Conservation (phyloP, 2,329 filamentous ascomycete genomes). For the Beauveria pseudobassiana region DNA sequence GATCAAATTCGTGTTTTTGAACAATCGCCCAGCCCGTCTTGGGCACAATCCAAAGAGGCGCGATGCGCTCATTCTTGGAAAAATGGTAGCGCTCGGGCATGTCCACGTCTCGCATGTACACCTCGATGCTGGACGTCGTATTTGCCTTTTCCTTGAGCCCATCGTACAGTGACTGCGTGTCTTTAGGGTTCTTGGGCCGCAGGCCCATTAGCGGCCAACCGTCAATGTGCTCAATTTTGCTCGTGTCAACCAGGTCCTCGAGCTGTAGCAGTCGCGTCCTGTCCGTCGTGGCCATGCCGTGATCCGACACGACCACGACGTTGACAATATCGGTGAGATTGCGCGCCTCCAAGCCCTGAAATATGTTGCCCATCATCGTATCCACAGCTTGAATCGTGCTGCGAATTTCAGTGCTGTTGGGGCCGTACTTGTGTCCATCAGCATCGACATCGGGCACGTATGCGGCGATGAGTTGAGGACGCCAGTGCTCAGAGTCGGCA, state of each 20-base stretch:
- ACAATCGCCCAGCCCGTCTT: constrained; percentile 91
- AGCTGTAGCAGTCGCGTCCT: constrained; percentile 74
- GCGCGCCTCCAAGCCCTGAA: constrained; percentile 67
- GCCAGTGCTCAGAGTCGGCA: constrained; percentile 42
- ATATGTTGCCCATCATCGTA: constrained; percentile 68
- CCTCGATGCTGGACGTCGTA: constrained; percentile 64
- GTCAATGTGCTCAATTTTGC: constrained; percentile 73
- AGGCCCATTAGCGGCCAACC: constrained; percentile 93
- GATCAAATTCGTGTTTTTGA: constrained; percentile 68
- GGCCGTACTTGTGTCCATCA: constrained; percentile 81
- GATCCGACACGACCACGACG: constrained; percentile 91
- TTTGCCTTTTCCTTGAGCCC: constrained; percentile 48
- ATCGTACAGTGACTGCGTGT: constrained; percentile 62
- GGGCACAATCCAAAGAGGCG: constrained; percentile 89
- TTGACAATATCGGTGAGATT: constrained; percentile 90
- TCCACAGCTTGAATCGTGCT: constrained; percentile 74
- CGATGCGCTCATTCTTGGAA: constrained; percentile 77
- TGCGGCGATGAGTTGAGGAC: constrained; percentile 86
- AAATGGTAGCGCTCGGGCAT: constrained; percentile 97
- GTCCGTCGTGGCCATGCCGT: constrained; percentile 95
- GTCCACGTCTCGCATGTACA: constrained; percentile 76
- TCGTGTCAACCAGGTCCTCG: constrained; percentile 77
- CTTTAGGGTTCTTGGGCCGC: constrained; percentile 62
- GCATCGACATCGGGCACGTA: constrained; percentile 91
- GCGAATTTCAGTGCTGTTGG: constrained; percentile 88